Percentiles rank a stretch among this genome's conserved stretches.
These are phyloP conservation scores for Salix arbutifolia DNA, from an alignment of 345 rosid species.

Conservation along the genomic window DNA sequence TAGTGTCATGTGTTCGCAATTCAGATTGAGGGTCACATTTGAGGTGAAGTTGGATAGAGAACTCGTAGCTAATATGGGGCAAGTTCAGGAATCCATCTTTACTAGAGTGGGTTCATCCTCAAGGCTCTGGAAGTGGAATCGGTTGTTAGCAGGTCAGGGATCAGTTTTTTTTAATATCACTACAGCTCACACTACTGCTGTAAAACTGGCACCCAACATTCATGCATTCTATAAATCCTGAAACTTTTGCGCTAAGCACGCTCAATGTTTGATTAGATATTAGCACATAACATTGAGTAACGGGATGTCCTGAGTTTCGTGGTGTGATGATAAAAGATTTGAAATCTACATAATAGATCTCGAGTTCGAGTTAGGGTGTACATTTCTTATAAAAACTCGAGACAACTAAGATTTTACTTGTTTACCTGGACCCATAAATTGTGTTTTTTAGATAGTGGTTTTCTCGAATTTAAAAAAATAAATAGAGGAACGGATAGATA, in stretches of 20 bases:
- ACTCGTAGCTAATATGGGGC: slow-evolving; percentile 46
- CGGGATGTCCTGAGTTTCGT: too few relatives aligned
- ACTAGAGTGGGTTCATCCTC: slow-evolving; percentile 9
- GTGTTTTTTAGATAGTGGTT: too few relatives aligned
- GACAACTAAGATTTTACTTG: too few relatives aligned
- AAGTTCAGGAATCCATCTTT: slow-evolving; percentile 53
- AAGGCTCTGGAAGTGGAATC: slow-evolving; percentile 10
- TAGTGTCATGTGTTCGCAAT: slow-evolving; percentile 25
- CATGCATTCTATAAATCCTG: too few relatives aligned
- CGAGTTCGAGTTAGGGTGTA: too few relatives aligned
- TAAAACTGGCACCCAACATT: background rate
- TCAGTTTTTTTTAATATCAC: background rate
- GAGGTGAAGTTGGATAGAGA: slow-evolving; percentile 27
- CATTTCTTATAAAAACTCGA: too few relatives aligned
- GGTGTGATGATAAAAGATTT: too few relatives aligned
- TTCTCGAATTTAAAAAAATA: background rate
- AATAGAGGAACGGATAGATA: background rate
- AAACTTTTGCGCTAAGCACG: background rate
- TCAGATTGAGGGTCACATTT: slow-evolving; percentile 40
- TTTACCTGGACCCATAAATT: too few relatives aligned
- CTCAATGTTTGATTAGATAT: background rate
- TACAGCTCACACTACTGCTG: background rate
- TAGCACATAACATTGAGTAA: background rate
- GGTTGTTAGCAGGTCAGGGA: slow-evolving; percentile 14
- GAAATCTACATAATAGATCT: rapidly evolving